Base-by-base conservation (phyloP, 331 rosid genomes). In the Spiraea crenata region DNA sequence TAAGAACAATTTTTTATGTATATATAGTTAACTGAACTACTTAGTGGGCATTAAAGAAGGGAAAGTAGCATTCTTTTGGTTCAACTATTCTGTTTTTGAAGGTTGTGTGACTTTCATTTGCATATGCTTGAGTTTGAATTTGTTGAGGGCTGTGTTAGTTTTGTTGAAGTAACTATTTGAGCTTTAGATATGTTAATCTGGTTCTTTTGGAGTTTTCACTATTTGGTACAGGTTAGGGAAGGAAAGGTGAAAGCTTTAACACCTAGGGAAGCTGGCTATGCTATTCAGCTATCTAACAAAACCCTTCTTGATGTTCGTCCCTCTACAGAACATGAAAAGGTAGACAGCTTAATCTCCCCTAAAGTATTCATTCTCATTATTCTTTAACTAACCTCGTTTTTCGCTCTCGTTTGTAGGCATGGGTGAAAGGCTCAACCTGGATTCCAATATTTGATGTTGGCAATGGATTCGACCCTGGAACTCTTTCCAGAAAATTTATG, bases 251-350 rank as follows among this genome's bases (percentile, higher is more conserved):
- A 93, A 71, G 82, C 85, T 76, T 85, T 93, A 49, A 83, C 89
- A 9, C 95, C 99, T 56, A 87, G 85, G 81, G 97, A 93, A 89
- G 95, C 96, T 70, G 99, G 96, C 19, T 93, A 89, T 74, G 97
- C 99, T 40, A 83, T 87, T 83, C 97, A 91, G 77, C 96, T 93
- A 77, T 89, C 96, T 47, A 86, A 85, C 86, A 89, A 87, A 79
- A 83, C 95, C 80, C 83, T 93, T 74, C 92, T 93, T 50, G 97
- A 93, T 85, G 97, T 91, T 66, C 97, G 95, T 47, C 99, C 99
- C 59, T 83, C 99, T 8, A 83, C 80, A 71, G 99, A 93, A 64
- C 95, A 78, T 81, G 47, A 83, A 47, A 93, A 90, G 99, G 99
- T 86, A 13, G 58, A 16, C 46, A 9, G 15, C 82, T 80, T 73